These are phyloP conservation scores for Murraya koenigii DNA, from an alignment of 345 rosid species.

Conservation along the genomic window DNA sequence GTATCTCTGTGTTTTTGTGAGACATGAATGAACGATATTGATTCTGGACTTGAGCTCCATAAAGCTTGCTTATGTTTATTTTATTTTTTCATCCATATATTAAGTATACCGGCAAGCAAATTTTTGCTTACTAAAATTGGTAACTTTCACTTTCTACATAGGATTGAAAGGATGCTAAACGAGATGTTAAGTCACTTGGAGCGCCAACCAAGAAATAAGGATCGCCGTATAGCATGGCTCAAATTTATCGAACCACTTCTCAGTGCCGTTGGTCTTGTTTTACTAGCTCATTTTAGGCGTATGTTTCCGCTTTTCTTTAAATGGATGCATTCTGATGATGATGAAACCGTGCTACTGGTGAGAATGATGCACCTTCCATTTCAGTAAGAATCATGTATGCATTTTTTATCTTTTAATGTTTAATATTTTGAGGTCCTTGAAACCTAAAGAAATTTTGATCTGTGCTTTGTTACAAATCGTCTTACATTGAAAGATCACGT, in stretches of 20 bases:
- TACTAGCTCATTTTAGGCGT: slow-evolving; percentile 73
- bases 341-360: slow-evolving; percentile 80
- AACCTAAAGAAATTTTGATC: background rate
- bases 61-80: too few relatives aligned
- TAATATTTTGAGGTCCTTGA: background rate
- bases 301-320: slow-evolving; percentile 74
- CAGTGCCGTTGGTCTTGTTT: slow-evolving; percentile 56
- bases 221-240: slow-evolving; percentile 67
- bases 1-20: background rate
- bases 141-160: slow-evolving; percentile 16
- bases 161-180: slow-evolving; percentile 69
- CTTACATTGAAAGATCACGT: background rate
- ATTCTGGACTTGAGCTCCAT: background rate
- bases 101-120: background rate
- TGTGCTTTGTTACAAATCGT: background rate
- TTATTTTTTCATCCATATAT: background rate
- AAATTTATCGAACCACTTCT: slow-evolving; percentile 62
- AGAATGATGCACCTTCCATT: slow-evolving; percentile 4
- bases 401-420: background rate
- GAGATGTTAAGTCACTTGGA: slow-evolving; percentile 88
- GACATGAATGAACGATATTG: background rate
- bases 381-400: background rate
- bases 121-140: background rate
- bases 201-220: slow-evolving; percentile 81
- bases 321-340: slow-evolving; percentile 88